Percentiles rank a stretch among this genome's conserved stretches.
These are phyloP conservation scores for Gamsiella multidivaricata DNA, from an alignment of 192 early-diverging fungal genomes.

Conservation along the genomic window DNA sequence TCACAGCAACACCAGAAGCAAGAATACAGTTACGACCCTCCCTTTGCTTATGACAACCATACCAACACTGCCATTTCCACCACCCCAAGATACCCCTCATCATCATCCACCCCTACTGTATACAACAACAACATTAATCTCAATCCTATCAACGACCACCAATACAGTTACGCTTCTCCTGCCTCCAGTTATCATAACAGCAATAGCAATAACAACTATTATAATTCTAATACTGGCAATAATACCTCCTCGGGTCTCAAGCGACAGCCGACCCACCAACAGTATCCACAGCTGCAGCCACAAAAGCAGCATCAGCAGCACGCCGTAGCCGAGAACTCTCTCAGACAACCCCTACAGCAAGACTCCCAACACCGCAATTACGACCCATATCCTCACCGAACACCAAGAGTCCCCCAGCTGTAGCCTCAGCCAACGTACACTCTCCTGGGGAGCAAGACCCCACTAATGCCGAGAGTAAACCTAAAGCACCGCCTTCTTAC, in stretches of 20 bases:
- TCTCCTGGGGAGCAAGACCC: neutral
- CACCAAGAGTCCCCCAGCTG: neutral
- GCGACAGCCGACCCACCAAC: neutral
- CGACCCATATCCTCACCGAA: neutral
- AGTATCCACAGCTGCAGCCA: slow-evolving; percentile 1
- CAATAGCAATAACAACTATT: slow-evolving; percentile 12
- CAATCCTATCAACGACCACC: slow-evolving; percentile 1
- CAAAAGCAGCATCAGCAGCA: neutral
- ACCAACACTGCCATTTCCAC: neutral
- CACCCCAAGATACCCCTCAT: neutral
- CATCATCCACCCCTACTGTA: neutral
- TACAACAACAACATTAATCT: neutral
- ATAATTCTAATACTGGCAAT: neutral
- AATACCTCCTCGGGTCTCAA: neutral
- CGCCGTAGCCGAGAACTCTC: neutral
- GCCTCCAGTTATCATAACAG: slow-evolving; percentile 6
- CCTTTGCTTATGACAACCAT: neutral
- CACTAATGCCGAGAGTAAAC: neutral
- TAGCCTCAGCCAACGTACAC: too few relatives aligned
- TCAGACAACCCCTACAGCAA: neutral
- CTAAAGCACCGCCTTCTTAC: slow-evolving; percentile 22
- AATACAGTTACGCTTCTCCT: neutral
- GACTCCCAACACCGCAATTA: neutral
- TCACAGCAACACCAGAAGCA: slow-evolving; percentile 8
- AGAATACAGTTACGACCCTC: neutral